Evolutionary conservation across 2,329 filamentous ascomycete species (phyloP), one percentile per base, ranked within the genome.

Genomic region (Claviceps sp.): DNA sequence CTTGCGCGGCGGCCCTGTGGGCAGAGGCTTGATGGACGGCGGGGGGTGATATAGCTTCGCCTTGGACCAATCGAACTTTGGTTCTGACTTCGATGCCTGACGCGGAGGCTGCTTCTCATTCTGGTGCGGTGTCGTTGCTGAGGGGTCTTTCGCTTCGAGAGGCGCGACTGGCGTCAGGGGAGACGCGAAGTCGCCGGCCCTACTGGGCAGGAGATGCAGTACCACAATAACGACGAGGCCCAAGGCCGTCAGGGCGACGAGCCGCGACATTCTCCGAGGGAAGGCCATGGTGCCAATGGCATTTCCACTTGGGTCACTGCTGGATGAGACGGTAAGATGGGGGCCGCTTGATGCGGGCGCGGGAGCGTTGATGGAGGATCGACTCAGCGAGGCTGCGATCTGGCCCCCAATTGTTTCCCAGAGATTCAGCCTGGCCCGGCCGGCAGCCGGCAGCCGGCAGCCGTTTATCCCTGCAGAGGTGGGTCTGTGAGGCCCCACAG

Each of bases 51-150:
- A 61, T 18, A 62, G 57, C 11, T 51, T 51, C 1, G 60, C 56
- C 0, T 51, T 52, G 1, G 63, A 54, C 67, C 68, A 70, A 52
- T 68, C 60, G 54, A 65, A 61, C 16, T 57, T 56, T 20, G 58
- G 51, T 2, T 56, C 56, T 50, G 52, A 34, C 4, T 11, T 34
- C 3, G 63, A 64, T 13, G 40, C 49, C 14, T 20, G 37, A 11
- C 37, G 22, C 9, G 9, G 20, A 16, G 34, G 20, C 20, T 37
- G 37, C 9, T 20, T 34, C 5, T 18, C 44, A 37, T 37, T 11
- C 14, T 34, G 20, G 41, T 14, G 46, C n/a, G 30, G 30, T 13
- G 43, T 14, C 38, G 22, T 24, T 6, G 26, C 43, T 18, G 43
- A 18, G 43, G 24, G 24, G 14, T 26, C 37, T 30, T 52, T 50